Evolutionary conservation across 2,329 filamentous ascomycete genomes (phyloP), one percentile per base, ranked within the genome.

Genomic region (Claviceps africana): DNA sequence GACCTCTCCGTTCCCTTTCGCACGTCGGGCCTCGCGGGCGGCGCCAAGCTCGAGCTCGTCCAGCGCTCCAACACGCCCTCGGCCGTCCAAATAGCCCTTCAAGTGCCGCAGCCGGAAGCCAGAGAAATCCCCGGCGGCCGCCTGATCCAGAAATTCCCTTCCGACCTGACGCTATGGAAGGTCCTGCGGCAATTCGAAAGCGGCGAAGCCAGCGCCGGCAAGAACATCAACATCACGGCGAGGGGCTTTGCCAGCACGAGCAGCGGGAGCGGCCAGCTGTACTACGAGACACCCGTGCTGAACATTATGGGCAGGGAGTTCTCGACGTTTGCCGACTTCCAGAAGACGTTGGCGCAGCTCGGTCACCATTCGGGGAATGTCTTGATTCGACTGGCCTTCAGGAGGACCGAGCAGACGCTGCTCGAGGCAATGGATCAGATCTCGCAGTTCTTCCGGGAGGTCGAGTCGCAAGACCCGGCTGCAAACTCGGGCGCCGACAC

Each of bases 11-110:
- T 88, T 52, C 85, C 87, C 43, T 88, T 90, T 65, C 83, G 91
- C 47, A 81, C 91, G 30, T 85, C 89, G 5, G 88, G 89, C 48
- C 82, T 98, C 6, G 75, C 78, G 13, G 79, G 87, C 39, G 93
- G 93, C 56, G 91, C 93, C 54, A 95, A 94, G 64, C 81, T 98
- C 54, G 90, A 97, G 64, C 85, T 98, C 48, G 85, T 96, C 22
- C 83, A 88, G 63, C 83, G 85, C 54, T 93, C 90, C 46, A 86
- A 87, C 53, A 93, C 89, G 0, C 85, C 90, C 0, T 84, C 88
- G 1, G 85, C 85, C 47, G 85, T 98, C 52, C 89, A 85, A 42
- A 85, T 98, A 43, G 91, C 88, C n/a, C 72, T 98, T 13, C 87
- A 95, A 63, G 73, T 96, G 30, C 87, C 88, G 3, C 76, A 83